Evolutionary conservation across 176 grass and related monocot genomes (phyloP).

Genomic region (Oryza longistaminata): DNA sequence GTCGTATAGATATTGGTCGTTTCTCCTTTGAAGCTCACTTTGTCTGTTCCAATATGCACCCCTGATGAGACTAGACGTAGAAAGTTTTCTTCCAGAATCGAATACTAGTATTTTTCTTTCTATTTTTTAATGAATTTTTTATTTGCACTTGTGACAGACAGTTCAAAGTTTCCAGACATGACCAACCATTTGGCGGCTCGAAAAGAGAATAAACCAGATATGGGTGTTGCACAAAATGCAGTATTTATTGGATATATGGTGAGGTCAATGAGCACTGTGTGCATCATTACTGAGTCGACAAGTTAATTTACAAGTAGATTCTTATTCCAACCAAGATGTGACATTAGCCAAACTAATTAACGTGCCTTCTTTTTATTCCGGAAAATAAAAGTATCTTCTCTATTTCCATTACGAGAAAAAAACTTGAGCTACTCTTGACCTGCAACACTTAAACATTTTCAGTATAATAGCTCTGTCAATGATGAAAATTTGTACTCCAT

Average conservation of each 20-base stretch:
- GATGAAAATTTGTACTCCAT: too few relatives aligned
- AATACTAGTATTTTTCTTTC: background rate
- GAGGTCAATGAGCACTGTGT: background rate
- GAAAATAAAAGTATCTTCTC: too few relatives aligned
- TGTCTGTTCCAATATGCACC: background rate
- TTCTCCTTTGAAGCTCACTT: background rate
- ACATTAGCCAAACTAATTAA: background rate
- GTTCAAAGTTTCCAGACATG: background rate
- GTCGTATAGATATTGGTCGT: background rate
- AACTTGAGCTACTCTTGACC: too few relatives aligned
- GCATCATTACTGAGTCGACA: background rate
- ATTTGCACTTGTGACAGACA: background rate
- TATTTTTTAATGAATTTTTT: background rate
- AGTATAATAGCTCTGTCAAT: too few relatives aligned
- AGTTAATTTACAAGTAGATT: background rate
- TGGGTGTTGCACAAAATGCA: background rate
- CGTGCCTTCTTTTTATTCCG: background rate
- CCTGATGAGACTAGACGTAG: slow-evolving; percentile 2
- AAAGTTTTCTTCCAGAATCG: background rate
- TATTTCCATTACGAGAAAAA: too few relatives aligned
- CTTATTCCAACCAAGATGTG: background rate
- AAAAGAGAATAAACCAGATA: background rate
- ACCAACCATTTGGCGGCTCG: background rate
- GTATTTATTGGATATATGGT: background rate
- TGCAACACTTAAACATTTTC: too few relatives aligned